Evolutionary conservation across 768 basidiomycete species (phyloP).

Genomic region (Russula sp.): DNA sequence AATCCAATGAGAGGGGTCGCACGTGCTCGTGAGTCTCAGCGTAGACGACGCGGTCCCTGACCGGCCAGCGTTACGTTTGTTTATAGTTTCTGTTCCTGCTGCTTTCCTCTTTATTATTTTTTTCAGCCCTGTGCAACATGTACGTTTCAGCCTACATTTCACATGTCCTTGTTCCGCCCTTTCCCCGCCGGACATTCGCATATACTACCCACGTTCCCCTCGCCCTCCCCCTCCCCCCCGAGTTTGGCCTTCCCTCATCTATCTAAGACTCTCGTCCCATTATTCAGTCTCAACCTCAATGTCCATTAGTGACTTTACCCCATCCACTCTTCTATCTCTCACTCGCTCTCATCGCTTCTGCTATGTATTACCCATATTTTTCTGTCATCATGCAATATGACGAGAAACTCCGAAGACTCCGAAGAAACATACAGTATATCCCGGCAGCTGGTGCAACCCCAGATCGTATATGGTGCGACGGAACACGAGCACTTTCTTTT

Average conservation of each 20-base stretch:
- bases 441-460: background rate
- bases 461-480: background rate
- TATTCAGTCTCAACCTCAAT: background rate
- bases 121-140: constrained; percentile 4
- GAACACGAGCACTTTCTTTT: background rate
- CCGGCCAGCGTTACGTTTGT: background rate
- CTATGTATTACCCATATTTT: constrained; percentile 14
- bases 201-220: background rate
- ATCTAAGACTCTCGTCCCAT: background rate
- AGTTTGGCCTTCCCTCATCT: background rate
- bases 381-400: constrained; percentile 13
- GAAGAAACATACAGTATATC: background rate
- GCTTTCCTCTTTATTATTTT: background rate
- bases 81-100: background rate
- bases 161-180: background rate
- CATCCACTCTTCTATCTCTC: background rate
- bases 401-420: background rate
- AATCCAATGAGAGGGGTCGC: constrained; percentile 68
- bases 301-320: background rate
- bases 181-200: background rate
- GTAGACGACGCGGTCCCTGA: constrained; percentile 14
- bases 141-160: constrained; percentile 12
- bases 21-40: constrained; percentile 38
- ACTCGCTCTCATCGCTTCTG: background rate
- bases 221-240: background rate